Conservation (phyloP, 2,329 filamentous ascomycete species). For the Cladosporium sp. region DNA sequence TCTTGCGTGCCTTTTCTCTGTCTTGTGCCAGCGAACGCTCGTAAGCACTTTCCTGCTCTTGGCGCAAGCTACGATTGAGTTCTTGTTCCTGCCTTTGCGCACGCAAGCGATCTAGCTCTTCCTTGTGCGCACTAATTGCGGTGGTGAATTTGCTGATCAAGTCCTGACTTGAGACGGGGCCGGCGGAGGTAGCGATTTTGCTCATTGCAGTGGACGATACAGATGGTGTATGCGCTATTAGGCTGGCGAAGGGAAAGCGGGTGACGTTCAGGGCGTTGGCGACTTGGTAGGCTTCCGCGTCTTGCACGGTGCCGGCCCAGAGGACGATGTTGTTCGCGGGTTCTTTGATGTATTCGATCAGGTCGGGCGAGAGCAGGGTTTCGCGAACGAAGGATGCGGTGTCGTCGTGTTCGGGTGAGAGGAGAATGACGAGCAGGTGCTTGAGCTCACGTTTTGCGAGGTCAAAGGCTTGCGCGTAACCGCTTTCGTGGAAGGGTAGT, state of each 20-base stretch:
- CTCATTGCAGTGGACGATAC: slow-evolving; percentile 87
- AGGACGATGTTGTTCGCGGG: slow-evolving; percentile 77
- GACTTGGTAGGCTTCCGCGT: slow-evolving; percentile 93
- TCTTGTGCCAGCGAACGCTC: slow-evolving; percentile 88
- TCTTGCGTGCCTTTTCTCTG: slow-evolving; percentile 76
- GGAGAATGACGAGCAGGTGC: slow-evolving; percentile 82
- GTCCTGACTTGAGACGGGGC: slow-evolving; percentile 68
- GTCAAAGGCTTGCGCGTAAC: slow-evolving; percentile 90
- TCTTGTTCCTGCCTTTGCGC: slow-evolving; percentile 77
- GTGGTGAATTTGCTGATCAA: slow-evolving; percentile 74
- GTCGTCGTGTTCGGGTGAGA: slow-evolving; percentile 94
- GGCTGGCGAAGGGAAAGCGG: slow-evolving; percentile 85
- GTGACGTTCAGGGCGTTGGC: slow-evolving; percentile 83
- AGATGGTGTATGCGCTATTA: slow-evolving; percentile 85
- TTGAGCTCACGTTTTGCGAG: slow-evolving; percentile 87
- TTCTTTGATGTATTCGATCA: slow-evolving; percentile 73
- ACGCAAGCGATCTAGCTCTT: slow-evolving; percentile 73
- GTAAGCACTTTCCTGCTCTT: slow-evolving; percentile 90
- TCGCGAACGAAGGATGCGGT: slow-evolving; percentile 79
- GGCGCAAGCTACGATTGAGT: slow-evolving; percentile 75
- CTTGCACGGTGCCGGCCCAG: slow-evolving; percentile 91
- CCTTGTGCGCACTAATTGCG: slow-evolving; percentile 73
- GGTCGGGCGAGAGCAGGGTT: slow-evolving; percentile 75
- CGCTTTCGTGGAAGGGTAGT: slow-evolving; percentile 80
- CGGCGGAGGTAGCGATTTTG: slow-evolving; percentile 76